A percentile compares a stretch with the other conserved stretches of the same genome.
phyloP scores from a whole-genome alignment of 352 stramenopile genomes.

The Bremia lactucae region DNA sequence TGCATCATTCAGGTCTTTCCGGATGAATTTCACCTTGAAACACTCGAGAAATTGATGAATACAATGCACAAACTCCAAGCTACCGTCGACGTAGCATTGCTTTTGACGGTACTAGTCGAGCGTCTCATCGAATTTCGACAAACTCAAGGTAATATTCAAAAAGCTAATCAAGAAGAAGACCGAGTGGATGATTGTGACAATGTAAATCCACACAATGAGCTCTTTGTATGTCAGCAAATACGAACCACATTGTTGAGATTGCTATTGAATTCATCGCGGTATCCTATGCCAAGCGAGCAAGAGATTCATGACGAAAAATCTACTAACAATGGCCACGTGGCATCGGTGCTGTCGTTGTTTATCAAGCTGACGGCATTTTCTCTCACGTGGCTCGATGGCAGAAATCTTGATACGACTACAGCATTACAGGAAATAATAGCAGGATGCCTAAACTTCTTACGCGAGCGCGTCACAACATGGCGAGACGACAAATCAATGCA shows the following conservation, averaged over 20 bases:
- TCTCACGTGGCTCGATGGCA: slow-evolving; percentile 22
- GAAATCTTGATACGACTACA: slow-evolving; percentile 6
- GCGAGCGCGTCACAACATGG: slow-evolving; percentile 14
- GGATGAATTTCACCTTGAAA: slow-evolving; percentile 95
- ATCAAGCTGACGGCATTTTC: slow-evolving; percentile 42
- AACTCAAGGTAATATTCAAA: slow-evolving; percentile 11
- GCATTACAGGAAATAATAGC: slow-evolving; percentile 24
- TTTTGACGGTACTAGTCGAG: slow-evolving; percentile 91
- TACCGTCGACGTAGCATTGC: slow-evolving; percentile 85
- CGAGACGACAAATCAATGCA: slow-evolving; percentile 15
- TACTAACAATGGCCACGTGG: slow-evolving; percentile 4
- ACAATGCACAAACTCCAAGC: slow-evolving; percentile 81
- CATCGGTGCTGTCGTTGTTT: slow-evolving; percentile 35
- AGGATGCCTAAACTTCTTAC: slow-evolving; percentile 18
- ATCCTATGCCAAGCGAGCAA: neutral
- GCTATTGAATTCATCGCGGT: slow-evolving; percentile 13
- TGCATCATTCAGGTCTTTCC: slow-evolving; percentile 97
- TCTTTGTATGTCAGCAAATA: slow-evolving; percentile 13
- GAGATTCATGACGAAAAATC: neutral
- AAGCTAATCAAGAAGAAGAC: slow-evolving; percentile 5
- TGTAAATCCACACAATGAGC: slow-evolving; percentile 7
- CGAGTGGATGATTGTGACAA: slow-evolving; percentile 8
- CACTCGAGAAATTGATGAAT: slow-evolving; percentile 85
- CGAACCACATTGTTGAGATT: slow-evolving; percentile 15
- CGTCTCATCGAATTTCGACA: slow-evolving; percentile 87